These are phyloP conservation scores for Pachyrhizus erosus DNA, from an alignment of 306 rosid species.

Conservation along the genomic window DNA sequence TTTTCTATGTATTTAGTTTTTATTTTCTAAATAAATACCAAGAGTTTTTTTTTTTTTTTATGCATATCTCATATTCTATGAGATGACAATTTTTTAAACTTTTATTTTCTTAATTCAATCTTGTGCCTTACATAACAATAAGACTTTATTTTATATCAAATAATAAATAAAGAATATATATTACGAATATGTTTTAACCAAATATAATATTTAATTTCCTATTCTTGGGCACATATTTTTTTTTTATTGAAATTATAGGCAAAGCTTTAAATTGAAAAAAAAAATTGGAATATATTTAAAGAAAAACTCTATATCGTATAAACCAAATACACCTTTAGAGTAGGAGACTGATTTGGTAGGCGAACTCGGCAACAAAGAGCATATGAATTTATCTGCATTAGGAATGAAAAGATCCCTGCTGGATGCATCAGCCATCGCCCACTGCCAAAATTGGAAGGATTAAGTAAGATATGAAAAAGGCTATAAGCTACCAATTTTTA, in stretches of 20 bases:
- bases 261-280: no score
- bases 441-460: conserved; percentile 35
- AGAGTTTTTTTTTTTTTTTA: no score
- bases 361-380: conserved; percentile 56
- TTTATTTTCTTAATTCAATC: no score
- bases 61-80: no score
- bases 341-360: conserved; percentile 43
- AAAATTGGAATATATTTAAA: no score
- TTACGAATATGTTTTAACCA: neutral
- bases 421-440: conserved; percentile 44
- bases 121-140: neutral
- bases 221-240: no score
- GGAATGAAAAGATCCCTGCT: conserved; percentile 31
- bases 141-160: no score
- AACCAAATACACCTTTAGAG: conserved; percentile 43
- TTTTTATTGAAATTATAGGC: no score
- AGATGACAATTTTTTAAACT: no score
- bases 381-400: conserved; percentile 50
- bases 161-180: neutral
- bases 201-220: neutral
- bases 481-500: neutral
- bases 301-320: neutral
- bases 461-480: neutral
- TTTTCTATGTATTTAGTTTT: no score
- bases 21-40: no score